Evolutionary conservation across 1,284 basidiomycete species (phyloP), one percentile per base, ranked within the genome.

Genomic region (Sporisorium sorghi): DNA sequence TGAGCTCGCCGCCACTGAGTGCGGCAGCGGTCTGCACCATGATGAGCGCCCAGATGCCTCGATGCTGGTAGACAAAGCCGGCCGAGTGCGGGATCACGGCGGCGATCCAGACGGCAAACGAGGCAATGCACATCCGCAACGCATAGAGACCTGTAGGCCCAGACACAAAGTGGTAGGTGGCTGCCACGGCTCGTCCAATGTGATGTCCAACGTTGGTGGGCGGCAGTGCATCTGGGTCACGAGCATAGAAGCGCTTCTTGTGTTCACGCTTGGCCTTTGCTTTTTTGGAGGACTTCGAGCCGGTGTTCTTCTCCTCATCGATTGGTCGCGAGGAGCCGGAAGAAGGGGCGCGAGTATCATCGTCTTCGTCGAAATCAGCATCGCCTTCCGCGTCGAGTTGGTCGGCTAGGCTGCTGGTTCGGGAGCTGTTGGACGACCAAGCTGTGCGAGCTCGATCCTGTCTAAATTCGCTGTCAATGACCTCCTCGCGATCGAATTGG

Each of bases 181-280:
- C 59, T 7, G 78, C 63, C 0, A 78, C 17, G 12, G 55, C 52
- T 14, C 70, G 55, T 17, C 87, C 75, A 8, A 84, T 23, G 17
- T 52, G 46, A 37, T 81, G 67, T 3, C 59, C 8, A n/a, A 56
- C 15, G 21, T 46, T 73, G 3, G 60, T 82, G 0, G 91, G 91
- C 3, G 91, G 90, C 0, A 92, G 81, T 0, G 90, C 91, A 78
- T 93, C 91, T 0, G 91, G 91, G 83, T 93, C 90, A 39, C 92
- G 86, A 2, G 87, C 85, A 19, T 73, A 69, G 39, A 58, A 58
- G 40, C 26, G 47, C 26, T 47, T 28, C 33, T 66, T 69, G 15
- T 21, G 43, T 23, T 33, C 28, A 1, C 35, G 35, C 58, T 52
- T 55, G 12, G 23, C 26, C 37, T 58, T 60, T n/a, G n/a, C n/a